phyloP scores from a whole-genome alignment of 805 yeast genomes.

The Ogataea trehaloabstinens region DNA sequence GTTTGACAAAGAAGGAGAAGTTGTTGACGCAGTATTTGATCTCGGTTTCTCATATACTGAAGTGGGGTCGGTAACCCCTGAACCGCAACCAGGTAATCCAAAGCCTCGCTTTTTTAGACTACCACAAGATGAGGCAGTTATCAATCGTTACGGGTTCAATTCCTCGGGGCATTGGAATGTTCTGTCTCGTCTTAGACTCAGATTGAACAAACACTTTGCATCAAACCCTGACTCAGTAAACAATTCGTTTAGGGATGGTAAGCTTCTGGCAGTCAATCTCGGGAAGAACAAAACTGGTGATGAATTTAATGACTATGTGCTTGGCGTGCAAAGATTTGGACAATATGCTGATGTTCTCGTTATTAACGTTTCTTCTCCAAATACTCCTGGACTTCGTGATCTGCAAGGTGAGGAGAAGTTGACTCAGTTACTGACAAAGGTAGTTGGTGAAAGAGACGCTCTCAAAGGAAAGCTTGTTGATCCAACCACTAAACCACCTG shows the following conservation, averaged over 20 bases:
- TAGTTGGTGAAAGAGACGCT: slow-evolving; percentile 65
- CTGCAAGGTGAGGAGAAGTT: slow-evolving; percentile 77
- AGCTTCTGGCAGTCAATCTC: slow-evolving; percentile 75
- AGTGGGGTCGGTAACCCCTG: slow-evolving; percentile 89
- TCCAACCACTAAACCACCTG: slow-evolving; percentile 57
- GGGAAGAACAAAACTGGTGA: slow-evolving; percentile 94
- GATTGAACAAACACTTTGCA: slow-evolving; percentile 48
- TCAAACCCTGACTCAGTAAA: slow-evolving; percentile 20
- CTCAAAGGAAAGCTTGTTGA: slow-evolving; percentile 42
- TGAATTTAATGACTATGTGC: slow-evolving; percentile 79
- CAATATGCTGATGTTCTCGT: slow-evolving; percentile 85
- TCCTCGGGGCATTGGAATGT: slow-evolving; percentile 84
- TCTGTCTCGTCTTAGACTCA: slow-evolving; percentile 58
- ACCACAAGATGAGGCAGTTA: slow-evolving; percentile 82
- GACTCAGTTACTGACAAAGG: slow-evolving; percentile 61
- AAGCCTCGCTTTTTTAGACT: slow-evolving; percentile 86
- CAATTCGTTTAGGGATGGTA: slow-evolving; percentile 56
- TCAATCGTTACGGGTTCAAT: slow-evolving; percentile 93
- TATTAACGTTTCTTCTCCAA: slow-evolving; percentile 91
- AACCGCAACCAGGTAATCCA: slow-evolving; percentile 95
- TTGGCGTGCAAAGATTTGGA: slow-evolving; percentile 81
- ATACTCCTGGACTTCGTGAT: slow-evolving; percentile 91
- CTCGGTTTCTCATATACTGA: slow-evolving; percentile 89
- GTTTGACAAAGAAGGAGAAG: slow-evolving; percentile 90
- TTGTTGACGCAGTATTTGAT: slow-evolving; percentile 74